Base-by-base conservation (phyloP, 768 basidiomycete species). In the Russula sp. region DNA sequence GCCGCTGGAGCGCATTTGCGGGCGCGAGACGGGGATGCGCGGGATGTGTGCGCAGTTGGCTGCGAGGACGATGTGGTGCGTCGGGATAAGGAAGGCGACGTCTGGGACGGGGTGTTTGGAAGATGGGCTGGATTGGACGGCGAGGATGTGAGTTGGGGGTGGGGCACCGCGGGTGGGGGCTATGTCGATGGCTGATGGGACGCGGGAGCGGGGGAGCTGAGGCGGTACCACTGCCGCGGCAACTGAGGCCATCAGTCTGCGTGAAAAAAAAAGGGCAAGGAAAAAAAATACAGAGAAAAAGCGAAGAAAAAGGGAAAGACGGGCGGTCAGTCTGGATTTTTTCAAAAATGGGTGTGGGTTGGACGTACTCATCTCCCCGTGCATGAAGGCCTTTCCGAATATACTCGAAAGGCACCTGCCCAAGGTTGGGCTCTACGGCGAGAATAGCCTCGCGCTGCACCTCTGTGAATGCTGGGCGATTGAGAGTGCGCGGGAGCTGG, bases 401-500 rank as follows among this genome's bases (percentile, higher is more conserved):
- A 69, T 87, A 91, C 64, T 86, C 84, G 49, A 82, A 72, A 5
- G 88, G 86, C 11, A 80, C 75, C 20, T 77, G 77, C 7, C 61
- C 72, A 9, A 86, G 73, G 10, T 74, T 76, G 25, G 83, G 79
- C 38, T 82, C 81, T 59, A 82, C 74, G n/a, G 85, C 79, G 3
- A 71, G 68, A 41, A 89, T 66, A 42, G 78, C 81, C 43, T 83
- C 83, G 49, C 77, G 74, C 42, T 83, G 77, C 43, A 88, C 79
- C 60, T 84, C 81, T 43, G 75, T 68, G 65, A 81, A 85, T 2
- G 77, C 72, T 5, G 89, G 88, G 11, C 87, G 81, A 36, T 80
- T 75, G 53, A 91, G 83, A 43, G 77, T 82, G 58, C 88, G 81
- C n/a, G 88, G 89, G 25, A 91, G 82, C 67, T 88, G 85, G 11